Evolutionary conservation across 179 eudicot genomes (phyloP).

Genomic region (Heliamphora pulchella): DNA sequence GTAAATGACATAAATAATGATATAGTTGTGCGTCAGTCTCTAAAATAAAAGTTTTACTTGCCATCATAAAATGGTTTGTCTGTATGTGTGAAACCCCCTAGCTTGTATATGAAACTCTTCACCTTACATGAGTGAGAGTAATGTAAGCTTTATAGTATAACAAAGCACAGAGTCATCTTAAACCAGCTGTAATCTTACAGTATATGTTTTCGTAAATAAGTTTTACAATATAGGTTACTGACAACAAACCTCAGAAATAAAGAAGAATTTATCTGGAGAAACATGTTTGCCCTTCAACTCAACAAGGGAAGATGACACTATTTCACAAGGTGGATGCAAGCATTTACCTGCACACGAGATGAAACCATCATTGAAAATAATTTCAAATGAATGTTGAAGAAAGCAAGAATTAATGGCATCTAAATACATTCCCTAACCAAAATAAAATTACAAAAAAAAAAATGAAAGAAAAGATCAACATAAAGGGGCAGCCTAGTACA

Average conservation of each 20-base stretch:
- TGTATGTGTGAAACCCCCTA: too few relatives aligned
- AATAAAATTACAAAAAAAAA: neutral
- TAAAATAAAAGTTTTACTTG: too few relatives aligned
- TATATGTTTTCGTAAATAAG: too few relatives aligned
- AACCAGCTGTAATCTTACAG: neutral
- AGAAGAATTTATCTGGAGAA: slow-evolving; percentile 26
- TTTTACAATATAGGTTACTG: neutral
- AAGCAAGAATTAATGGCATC: neutral
- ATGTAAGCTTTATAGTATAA: neutral
- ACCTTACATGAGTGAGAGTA: neutral
- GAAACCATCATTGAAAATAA: slow-evolving; percentile 4
- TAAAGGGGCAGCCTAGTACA: too few relatives aligned
- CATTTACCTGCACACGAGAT: slow-evolving; percentile 27
- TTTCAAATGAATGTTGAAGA: neutral
- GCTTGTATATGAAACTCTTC: neutral
- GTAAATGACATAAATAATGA: too few relatives aligned
- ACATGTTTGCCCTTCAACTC: slow-evolving; percentile 29
- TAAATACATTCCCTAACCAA: neutral
- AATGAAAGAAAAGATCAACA: too few relatives aligned
- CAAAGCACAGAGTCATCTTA: neutral
- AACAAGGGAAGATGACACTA: slow-evolving; percentile 17
- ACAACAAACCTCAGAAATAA: slow-evolving; percentile 32
- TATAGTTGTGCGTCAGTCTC: too few relatives aligned
- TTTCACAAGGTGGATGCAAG: slow-evolving; percentile 28
- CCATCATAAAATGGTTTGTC: too few relatives aligned